phyloP scores from a whole-genome alignment of 2,329 filamentous ascomycete genomes.

The Penicillium thymicola region DNA sequence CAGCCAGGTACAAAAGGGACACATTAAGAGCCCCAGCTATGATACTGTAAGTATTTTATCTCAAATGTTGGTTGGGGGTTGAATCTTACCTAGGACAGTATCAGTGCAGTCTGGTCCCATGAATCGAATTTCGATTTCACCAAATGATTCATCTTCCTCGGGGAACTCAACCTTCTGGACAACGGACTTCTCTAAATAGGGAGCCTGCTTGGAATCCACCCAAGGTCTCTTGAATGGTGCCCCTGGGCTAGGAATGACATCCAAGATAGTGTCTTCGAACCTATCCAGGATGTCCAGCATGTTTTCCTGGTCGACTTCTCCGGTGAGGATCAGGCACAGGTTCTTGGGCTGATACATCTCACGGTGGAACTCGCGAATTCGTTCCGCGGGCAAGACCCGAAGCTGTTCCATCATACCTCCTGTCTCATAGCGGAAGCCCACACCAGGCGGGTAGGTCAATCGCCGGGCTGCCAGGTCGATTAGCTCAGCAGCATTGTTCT shows the following conservation, averaged over 20 bases:
- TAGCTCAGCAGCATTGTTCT: constrained; percentile 78
- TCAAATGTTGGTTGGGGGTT: not conserved
- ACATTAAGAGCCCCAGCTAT: constrained; percentile 70
- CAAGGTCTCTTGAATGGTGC: constrained; percentile 82
- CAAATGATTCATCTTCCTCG: constrained; percentile 91
- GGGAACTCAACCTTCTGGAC: constrained; percentile 85
- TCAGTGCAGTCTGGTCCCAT: constrained; percentile 82
- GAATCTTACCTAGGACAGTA: constrained; percentile 51
- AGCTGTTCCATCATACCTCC: constrained; percentile 94
- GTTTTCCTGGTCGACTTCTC: constrained; percentile 79
- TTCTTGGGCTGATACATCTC: constrained; percentile 99
- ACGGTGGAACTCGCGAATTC: constrained; percentile 90
- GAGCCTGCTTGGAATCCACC: constrained; percentile 80
- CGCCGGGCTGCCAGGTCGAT: constrained; percentile 82
- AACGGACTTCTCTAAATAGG: constrained; percentile 66
- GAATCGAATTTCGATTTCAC: constrained; percentile 81
- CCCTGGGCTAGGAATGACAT: constrained; percentile 72
- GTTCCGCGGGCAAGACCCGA: constrained; percentile 77
- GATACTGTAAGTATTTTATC: constrained; percentile 18
- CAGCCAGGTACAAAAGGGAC: constrained; percentile 80
- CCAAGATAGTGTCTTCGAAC: constrained; percentile 83
- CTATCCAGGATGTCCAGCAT: constrained; percentile 77
- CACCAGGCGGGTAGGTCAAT: constrained; percentile 79
- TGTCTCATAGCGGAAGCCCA: constrained; percentile 97
- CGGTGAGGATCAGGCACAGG: constrained; percentile 84